Base-by-base conservation (phyloP, 2,329 filamentous ascomycete species). In the Arthrobotrys sinensis region DNA sequence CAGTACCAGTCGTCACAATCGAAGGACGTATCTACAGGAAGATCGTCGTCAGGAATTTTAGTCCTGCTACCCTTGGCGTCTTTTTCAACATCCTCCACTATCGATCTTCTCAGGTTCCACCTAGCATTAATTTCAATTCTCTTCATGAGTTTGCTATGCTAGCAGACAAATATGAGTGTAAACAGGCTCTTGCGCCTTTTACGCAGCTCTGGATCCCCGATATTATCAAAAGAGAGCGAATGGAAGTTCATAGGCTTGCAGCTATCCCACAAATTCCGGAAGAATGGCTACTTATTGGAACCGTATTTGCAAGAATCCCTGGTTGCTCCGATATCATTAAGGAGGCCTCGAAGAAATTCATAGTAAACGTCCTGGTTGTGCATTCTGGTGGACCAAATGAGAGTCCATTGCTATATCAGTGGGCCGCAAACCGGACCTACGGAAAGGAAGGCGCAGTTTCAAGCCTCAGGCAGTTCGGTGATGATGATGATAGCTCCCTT, bases 1-100 rank as follows among this genome's bases (percentile, higher is more conserved):
- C 52, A 8, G 10, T 62, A 16, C 11, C 19, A 2, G 50, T 4
- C 16, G 28, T 60, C n/a, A 36, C 40, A 10, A 28, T 50, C 4
- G 11, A 63, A 34, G 53, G 67, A 21, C 50, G 21, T 11, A 43
- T 52, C 11, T 71, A 71, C 24, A 55, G 12, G 3, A 71, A 63
- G 36, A 63, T 28, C 5, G 55, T 19, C 6, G 34, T 71, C 4
- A 5, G 28, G 1, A 36, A 52, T 4, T 28, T 45, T 4, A 21
- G n/a, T 19, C n/a, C 53, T 16, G 10, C 7, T 8, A 7, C 16
- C 10, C 32, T 71, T 8, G 34, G 3, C 5, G 28, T 19, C 3
- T 6, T 71, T 4, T 71, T 71, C 45, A 52, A 71, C 43, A 71
- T 71, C 7, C 21, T 71, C 32, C 67, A 71, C 28, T 71, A 63